Percentiles rank a stretch among this genome's conserved stretches.
Evolutionary conservation across 805 yeast species (phyloP).

Genomic region (Saccharomycopsis synnaedendra): DNA sequence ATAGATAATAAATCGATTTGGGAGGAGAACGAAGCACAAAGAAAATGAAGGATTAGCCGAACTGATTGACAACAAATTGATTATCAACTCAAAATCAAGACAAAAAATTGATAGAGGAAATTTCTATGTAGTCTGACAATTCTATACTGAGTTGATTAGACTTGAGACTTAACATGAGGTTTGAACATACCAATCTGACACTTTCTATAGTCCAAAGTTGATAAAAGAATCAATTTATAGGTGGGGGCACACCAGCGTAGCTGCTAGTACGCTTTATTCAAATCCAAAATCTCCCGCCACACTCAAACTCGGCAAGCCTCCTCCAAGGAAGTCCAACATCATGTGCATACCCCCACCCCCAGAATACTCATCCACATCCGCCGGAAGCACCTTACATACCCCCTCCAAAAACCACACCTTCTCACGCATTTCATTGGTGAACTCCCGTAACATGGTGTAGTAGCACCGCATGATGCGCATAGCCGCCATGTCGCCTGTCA

Average conservation of each 20-base stretch:
- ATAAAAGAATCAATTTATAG: too few relatives aligned
- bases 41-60: too few relatives aligned
- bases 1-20: too few relatives aligned
- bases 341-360: slow-evolving; percentile 90
- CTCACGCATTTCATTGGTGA: slow-evolving; percentile 79
- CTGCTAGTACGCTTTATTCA: slow-evolving; percentile 91
- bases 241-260: slow-evolving; percentile 94
- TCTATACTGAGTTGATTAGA: too few relatives aligned
- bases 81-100: too few relatives aligned
- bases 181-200: too few relatives aligned
- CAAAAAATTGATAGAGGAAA: too few relatives aligned
- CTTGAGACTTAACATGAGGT: too few relatives aligned
- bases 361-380: slow-evolving; percentile 81
- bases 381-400: slow-evolving; percentile 77
- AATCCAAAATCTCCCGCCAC: slow-evolving; percentile 97
- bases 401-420: slow-evolving; percentile 93
- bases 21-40: too few relatives aligned
- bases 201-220: too few relatives aligned
- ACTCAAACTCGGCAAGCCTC: slow-evolving; percentile 41
- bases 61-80: too few relatives aligned
- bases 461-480: slow-evolving; percentile 87
- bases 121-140: too few relatives aligned
- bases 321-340: slow-evolving; percentile 83
- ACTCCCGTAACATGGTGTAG: slow-evolving; percentile 69
- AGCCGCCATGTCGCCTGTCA: slow-evolving; percentile 78